Evolutionary conservation across 768 basidiomycete genomes (phyloP).

Genomic region (Austroboletus eburneus): DNA sequence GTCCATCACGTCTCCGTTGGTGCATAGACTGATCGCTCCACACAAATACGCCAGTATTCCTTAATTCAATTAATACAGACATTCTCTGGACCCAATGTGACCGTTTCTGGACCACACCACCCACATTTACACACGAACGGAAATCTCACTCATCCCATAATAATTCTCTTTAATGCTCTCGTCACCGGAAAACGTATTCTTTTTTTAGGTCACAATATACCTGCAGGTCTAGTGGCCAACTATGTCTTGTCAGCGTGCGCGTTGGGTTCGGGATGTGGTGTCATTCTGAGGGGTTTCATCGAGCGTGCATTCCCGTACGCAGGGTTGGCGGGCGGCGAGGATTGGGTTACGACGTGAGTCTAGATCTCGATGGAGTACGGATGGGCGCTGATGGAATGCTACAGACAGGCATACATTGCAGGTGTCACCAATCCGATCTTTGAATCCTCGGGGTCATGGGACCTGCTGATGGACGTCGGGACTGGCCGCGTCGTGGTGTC

Average conservation of each 20-base stretch:
- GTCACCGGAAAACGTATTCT: conserved; percentile 95
- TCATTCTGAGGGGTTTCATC: conserved; percentile 78
- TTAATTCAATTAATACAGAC: conserved; percentile 85
- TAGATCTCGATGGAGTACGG: not conserved
- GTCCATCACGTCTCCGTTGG: conserved; percentile 28
- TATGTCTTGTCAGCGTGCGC: conserved; percentile 95
- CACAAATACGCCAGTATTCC: conserved; percentile 62
- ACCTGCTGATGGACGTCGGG: conserved; percentile 88
- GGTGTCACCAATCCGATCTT: conserved; percentile 98
- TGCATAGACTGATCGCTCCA: conserved; percentile 9
- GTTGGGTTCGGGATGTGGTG: conserved; percentile 86
- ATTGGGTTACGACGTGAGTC: conserved; percentile 84
- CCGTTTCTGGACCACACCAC: conserved; percentile 70
- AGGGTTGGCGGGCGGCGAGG: conserved; percentile 81
- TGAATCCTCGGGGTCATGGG: conserved; percentile 84
- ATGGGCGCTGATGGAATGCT: conserved; percentile 4
- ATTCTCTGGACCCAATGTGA: conserved; percentile 60
- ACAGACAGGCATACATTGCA: conserved; percentile 88
- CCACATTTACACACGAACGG: conserved; percentile 95
- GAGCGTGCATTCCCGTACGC: conserved; percentile 95
- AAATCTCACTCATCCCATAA: conserved; percentile 85
- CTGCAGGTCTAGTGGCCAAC: conserved; percentile 85
- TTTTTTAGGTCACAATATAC: conserved; percentile 86
- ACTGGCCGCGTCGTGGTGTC: conserved; percentile 82
- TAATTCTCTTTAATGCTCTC: conserved; percentile 93